Evolutionary conservation across 305 asterid genomes (phyloP).

Genomic region (Fraxinus sp.): DNA sequence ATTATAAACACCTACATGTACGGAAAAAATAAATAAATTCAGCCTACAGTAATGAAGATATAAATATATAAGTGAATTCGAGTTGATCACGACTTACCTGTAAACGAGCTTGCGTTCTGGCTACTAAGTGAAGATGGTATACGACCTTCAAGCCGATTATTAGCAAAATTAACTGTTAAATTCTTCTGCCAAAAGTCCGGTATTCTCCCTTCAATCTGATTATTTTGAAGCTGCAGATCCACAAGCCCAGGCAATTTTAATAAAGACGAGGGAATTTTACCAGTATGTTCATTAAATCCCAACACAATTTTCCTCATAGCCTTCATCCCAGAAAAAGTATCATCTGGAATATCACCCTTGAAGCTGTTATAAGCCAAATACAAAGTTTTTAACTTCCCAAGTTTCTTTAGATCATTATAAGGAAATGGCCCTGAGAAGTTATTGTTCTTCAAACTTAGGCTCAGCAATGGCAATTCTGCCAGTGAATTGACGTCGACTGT

Average conservation of each 20-base stretch:
- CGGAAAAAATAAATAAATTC: not conserved
- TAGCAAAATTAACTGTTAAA: slow-evolving; percentile 43
- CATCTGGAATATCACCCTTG: slow-evolving; percentile 52
- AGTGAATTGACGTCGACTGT: slow-evolving; percentile 36
- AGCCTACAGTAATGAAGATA: not conserved
- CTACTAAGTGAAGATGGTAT: slow-evolving; percentile 42
- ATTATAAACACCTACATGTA: not conserved
- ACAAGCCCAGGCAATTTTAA: slow-evolving; percentile 43
- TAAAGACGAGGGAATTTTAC: slow-evolving; percentile 59
- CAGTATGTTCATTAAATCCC: slow-evolving; percentile 44
- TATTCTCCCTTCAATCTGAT: slow-evolving; percentile 52
- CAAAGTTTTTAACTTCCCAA: slow-evolving; percentile 43
- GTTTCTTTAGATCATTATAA: slow-evolving; percentile 29
- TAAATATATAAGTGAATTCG: not conserved
- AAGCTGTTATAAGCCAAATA: slow-evolving; percentile 53
- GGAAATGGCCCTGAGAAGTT: slow-evolving; percentile 57
- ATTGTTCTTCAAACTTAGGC: slow-evolving; percentile 58
- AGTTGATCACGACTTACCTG: slow-evolving; percentile 34
- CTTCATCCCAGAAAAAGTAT: slow-evolving; percentile 57
- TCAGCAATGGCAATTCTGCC: slow-evolving; percentile 31
- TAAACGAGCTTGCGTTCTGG: slow-evolving; percentile 42
- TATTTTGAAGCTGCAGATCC: slow-evolving; percentile 51
- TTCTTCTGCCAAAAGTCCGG: slow-evolving; percentile 58
- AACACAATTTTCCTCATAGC: slow-evolving; percentile 40
- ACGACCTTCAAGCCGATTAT: slow-evolving; percentile 56